phyloP scores from a whole-genome alignment of 805 yeast species.

The Schizosaccharomyces lindneri region DNA sequence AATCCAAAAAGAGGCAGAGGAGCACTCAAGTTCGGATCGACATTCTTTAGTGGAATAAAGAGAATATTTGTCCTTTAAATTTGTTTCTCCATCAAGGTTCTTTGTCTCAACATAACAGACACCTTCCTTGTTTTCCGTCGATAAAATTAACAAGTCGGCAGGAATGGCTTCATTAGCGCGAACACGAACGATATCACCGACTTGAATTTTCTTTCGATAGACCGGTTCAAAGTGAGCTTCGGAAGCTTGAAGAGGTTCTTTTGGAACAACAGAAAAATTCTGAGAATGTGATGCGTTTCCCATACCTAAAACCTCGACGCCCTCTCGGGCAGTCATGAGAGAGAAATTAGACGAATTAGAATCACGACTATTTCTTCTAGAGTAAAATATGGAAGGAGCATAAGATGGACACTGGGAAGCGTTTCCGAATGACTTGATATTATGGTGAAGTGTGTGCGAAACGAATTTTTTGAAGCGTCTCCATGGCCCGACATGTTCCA shows the following conservation, averaged over 20 bases:
- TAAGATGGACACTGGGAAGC: too few relatives aligned
- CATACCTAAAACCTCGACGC: background rate
- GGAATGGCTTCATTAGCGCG: slow-evolving; percentile 54
- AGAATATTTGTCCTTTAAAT: slow-evolving; percentile 33
- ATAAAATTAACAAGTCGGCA: slow-evolving; percentile 42
- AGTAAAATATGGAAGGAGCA: background rate
- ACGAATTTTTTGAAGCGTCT: slow-evolving; percentile 33
- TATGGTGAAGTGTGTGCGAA: background rate
- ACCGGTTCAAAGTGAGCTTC: slow-evolving; percentile 22
- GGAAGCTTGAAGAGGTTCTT: background rate
- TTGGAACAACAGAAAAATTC: background rate
- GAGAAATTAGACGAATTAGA: background rate
- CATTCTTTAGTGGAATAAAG: slow-evolving; percentile 29
- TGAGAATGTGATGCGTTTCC: background rate
- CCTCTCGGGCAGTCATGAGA: background rate
- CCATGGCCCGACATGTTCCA: slow-evolving; percentile 36
- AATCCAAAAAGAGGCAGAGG: slow-evolving; percentile 30
- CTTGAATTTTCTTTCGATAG: slow-evolving; percentile 49
- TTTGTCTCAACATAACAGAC: slow-evolving; percentile 47
- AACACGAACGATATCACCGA: slow-evolving; percentile 48
- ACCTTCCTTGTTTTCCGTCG: slow-evolving; percentile 47
- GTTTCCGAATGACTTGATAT: background rate
- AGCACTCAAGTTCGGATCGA: slow-evolving; percentile 33
- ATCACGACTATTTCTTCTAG: background rate
- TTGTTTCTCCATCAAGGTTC: slow-evolving; percentile 55